Evolutionary conservation across 371 early-diverging fungal genomes (phyloP).

Genomic region (Synchytrium microbalum): DNA sequence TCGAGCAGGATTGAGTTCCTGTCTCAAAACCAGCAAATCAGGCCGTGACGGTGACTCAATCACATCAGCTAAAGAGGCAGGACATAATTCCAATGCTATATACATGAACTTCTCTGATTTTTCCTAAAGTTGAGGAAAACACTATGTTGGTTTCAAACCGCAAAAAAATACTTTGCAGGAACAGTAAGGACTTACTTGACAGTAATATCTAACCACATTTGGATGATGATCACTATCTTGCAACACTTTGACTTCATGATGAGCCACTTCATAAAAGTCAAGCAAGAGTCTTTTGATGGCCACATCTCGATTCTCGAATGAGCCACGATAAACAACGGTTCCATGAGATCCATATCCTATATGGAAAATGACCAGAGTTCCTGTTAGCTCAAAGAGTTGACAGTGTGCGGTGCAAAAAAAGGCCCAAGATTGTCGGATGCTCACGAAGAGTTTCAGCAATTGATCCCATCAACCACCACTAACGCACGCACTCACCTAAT

Average conservation of each 20-base stretch:
- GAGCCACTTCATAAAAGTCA: constrained; percentile 90
- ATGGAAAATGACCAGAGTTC: background rate
- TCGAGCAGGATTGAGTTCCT: constrained; percentile 35
- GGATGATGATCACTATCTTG: constrained; percentile 92
- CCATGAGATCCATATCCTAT: constrained; percentile 92
- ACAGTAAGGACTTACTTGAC: constrained; percentile 38
- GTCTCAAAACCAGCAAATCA: constrained; percentile 8
- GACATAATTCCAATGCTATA: constrained; percentile 89
- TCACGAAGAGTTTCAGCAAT: too few relatives aligned
- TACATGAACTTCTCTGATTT: constrained; percentile 83
- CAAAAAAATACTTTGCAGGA: constrained; percentile 1
- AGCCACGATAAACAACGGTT: constrained; percentile 90
- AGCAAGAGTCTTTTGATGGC: constrained; percentile 90
- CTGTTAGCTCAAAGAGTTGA: constrained; percentile 1
- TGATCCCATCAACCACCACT: too few relatives aligned
- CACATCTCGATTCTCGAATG: constrained; percentile 81
- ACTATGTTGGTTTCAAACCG: constrained; percentile 2
- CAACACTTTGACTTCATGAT: constrained; percentile 83
- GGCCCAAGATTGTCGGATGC: too few relatives aligned
- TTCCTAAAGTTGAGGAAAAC: constrained; percentile 44
- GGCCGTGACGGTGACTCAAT: constrained; percentile 24
- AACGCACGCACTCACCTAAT: constrained; percentile 26
- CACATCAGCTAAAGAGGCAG: constrained; percentile 51
- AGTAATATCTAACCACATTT: constrained; percentile 94
- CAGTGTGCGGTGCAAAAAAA: too few relatives aligned